phyloP scores from a whole-genome alignment of 306 rosid species.

The Acmispon strigosus region DNA sequence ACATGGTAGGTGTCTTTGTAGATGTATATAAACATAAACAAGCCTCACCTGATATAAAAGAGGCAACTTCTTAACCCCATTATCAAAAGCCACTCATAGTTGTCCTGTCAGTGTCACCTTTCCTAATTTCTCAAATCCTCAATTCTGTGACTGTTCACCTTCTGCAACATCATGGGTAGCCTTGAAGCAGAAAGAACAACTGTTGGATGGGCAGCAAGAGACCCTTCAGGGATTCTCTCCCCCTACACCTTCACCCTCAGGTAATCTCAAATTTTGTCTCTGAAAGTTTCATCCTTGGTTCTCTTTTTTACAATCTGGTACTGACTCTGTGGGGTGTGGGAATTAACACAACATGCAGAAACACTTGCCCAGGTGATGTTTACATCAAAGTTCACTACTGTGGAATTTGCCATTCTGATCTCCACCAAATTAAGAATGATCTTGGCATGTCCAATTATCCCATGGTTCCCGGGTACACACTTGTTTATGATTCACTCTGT shows the following conservation, averaged over 20 bases:
- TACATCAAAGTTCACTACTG: constrained; percentile 66
- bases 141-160: not conserved
- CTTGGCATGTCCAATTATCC: constrained; percentile 89
- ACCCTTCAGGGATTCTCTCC: constrained; percentile 87
- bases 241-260: constrained; percentile 66
- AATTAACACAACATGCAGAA: constrained; percentile 47
- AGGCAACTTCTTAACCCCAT: not conserved
- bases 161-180: constrained; percentile 39
- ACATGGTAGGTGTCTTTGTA: no score
- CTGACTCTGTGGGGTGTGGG: not conserved
- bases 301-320: not conserved
- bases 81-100: not conserved
- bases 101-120: not conserved
- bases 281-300: not conserved
- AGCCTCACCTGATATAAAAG: no score
- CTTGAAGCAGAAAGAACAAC: constrained; percentile 49
- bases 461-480: constrained; percentile 75
- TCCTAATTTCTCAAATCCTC: not conserved
- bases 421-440: constrained; percentile 72
- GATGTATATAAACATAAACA: no score
- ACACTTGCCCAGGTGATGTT: constrained; percentile 78
- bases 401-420: constrained; percentile 83
- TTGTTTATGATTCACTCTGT: not conserved
- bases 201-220: constrained; percentile 78
- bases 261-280: constrained; percentile 1